These are phyloP conservation scores for Neurospora sp. DNA, from an alignment of 2,329 filamentous ascomycete species.

Conservation along the genomic window DNA sequence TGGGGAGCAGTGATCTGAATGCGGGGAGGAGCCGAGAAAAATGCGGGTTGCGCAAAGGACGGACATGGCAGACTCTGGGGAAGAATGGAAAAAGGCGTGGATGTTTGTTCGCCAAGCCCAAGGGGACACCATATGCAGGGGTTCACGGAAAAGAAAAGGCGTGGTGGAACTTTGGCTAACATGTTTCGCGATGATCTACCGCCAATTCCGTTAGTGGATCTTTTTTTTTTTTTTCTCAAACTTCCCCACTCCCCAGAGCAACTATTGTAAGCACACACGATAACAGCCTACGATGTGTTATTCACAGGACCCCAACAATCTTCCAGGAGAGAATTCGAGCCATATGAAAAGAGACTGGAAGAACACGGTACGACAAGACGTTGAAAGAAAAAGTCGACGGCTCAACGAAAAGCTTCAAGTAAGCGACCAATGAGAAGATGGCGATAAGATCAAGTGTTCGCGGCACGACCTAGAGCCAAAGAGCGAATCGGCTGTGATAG, in stretches of 20 bases:
- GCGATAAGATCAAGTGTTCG: slow-evolving; percentile 5
- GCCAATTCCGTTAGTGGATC: background rate
- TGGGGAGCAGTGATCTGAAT: background rate
- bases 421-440: slow-evolving; percentile 5
- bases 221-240: background rate
- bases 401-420: background rate
- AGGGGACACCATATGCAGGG: background rate
- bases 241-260: background rate
- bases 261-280: background rate
- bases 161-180: background rate
- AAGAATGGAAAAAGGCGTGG: background rate
- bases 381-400: background rate
- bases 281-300: background rate
- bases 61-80: background rate
- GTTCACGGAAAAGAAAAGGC: background rate
- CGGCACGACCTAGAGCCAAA: background rate
- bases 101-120: background rate
- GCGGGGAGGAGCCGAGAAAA: background rate
- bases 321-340: background rate
- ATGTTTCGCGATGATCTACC: background rate
- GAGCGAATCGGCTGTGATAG: background rate
- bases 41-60: background rate
- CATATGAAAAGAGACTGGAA: background rate
- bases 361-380: background rate
- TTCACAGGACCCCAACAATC: background rate